Evolutionary conservation across 73 alveolate species (phyloP).

Genomic region (Paramecium biaurelia): DNA sequence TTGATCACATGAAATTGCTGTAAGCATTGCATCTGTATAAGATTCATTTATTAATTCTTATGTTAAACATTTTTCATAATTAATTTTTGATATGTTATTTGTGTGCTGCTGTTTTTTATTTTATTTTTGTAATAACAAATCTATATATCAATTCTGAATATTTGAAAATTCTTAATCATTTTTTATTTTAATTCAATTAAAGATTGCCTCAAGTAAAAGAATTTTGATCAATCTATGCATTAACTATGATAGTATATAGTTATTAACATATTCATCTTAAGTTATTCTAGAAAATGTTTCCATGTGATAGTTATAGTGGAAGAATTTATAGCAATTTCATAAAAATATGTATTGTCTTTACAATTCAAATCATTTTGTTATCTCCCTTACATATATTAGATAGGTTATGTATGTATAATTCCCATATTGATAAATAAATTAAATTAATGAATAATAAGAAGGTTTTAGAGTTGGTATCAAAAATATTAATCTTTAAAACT

Average conservation of each 20-base stretch:
- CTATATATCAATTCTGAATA: not conserved
- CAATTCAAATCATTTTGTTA: not conserved
- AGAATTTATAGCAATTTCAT: not conserved
- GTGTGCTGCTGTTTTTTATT: not conserved
- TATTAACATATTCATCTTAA: not conserved
- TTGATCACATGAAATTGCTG: not conserved
- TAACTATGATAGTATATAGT: not conserved
- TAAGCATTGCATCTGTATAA: not conserved
- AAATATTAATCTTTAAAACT: not conserved
- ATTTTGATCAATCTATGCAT: not conserved
- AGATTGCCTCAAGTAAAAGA: not conserved
- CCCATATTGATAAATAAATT: not conserved
- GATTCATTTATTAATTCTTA: not conserved
- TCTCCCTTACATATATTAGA: not conserved
- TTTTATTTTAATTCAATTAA: not conserved
- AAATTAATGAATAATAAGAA: not conserved
- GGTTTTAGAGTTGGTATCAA: not conserved
- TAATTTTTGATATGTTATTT: not conserved
- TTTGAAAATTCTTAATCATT: not conserved
- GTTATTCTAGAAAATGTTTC: not conserved
- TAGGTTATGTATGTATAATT: not conserved
- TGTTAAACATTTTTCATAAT: not conserved
- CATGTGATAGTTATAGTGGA: not conserved
- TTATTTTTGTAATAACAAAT: not conserved
- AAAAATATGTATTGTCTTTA: not conserved